Evolutionary conservation across 2,329 filamentous ascomycete species (phyloP), one percentile per base, ranked within the genome.

Genomic region (Trichoderma pleuroti): DNA sequence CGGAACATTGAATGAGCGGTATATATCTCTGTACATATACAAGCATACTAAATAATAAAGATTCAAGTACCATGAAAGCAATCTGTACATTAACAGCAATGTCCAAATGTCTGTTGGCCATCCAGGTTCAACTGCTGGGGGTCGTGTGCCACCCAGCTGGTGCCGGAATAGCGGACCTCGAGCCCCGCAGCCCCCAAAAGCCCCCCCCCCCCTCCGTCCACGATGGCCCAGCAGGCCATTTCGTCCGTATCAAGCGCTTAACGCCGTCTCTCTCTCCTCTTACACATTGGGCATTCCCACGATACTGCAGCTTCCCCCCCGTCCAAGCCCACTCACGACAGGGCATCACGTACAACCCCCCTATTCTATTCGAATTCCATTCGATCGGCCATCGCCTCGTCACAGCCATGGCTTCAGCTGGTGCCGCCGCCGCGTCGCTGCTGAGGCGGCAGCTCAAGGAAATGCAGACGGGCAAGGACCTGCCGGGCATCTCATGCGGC

Each of bases 401-500:
- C 56, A 24, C 83, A 84, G 36, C 57, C 79, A 80, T 83, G 70
- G 82, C 82, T 52, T 81, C 83, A 61, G 67, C 67, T 39, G 79
- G 81, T 52, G 84, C 83, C 72, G 88, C 90, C 11, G 90, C 92
- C 16, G 92, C 90, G 24, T 86, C 90, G 72, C 89, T 98, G 74
- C 89, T 99, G 60, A 85, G 87, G 76, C 90, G 92, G 70, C 95
- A 98, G 83, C 89, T 98, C 74, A 97, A 97, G 84, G 91, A 97
- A 80, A 98, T 99, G 89, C 93, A 97, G 82, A 90, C 87, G 28
- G 91, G 93, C 80, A 95, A 94, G 79, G 94, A 97, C 81, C 92
- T 98, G 60, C 93, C 93, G 0, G 96, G 95, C 67, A 97, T 98
- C 78, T 98, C 94, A 73, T 97, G 93, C 77, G 96, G 96, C 0